Evolutionary conservation across 2,329 filamentous ascomycete species (phyloP), one percentile per base, ranked within the genome.

Genomic region (Phialophora verrucosa): DNA sequence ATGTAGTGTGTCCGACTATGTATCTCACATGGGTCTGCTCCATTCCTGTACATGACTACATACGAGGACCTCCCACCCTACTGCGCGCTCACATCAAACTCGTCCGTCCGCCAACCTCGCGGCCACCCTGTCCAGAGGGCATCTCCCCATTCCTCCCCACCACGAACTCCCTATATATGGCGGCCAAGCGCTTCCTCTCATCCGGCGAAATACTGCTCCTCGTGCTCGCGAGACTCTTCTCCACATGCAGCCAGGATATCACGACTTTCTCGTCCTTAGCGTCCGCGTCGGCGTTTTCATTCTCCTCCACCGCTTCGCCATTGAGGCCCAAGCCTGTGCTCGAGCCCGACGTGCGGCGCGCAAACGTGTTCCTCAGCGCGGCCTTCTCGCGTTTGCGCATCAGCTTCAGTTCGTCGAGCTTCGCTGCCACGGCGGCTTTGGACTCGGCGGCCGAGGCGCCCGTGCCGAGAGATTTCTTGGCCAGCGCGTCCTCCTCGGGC

Each of bases 121-220:
- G 96, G 64, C 90, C 91, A 0, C 91, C 93, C 79, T 98, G 92
- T 1, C 95, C 95, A 78, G 91, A 94, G 67, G 89, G 92, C 92
- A 99, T 93, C 82, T 98, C 93, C 7, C 95, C 95, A 77, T 93
- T 97, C 72, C 95, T 85, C 0, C 93, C 93, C 3, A 92, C 91
- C 0, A 97, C 89, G 82, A 99, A 99, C 80, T 99, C 95, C 17
- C 85, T 83, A 76, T 99, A 99, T 68, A 99, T 97, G 49, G 86
- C 87, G 73, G 87, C 84, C 71, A 99, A 78, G 66, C 94, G 83
- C 68, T 81, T 83, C 73, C 88, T 86, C 80, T 99, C 95, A 66
- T 92, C 86, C 2, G 83, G 82, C 75, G 90, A 92, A 72, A 98
- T 96, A 77, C 91, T 96, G 25, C 91, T 87, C 70, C 93, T 84